Evolutionary conservation across 345 rosid genomes (phyloP), one percentile per base, ranked within the genome.

Genomic region (Brassica carinata): DNA sequence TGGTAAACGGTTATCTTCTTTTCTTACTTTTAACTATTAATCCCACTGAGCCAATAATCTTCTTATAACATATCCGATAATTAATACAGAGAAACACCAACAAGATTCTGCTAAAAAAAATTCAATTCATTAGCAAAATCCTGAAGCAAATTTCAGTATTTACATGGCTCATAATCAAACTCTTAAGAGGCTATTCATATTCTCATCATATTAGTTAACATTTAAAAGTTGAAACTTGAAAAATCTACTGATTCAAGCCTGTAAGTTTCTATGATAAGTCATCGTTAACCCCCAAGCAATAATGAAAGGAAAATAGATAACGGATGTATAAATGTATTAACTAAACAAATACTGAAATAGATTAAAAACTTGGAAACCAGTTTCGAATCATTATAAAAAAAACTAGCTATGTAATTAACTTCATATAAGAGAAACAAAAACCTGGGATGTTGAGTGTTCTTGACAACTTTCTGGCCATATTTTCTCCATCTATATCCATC

Each of bases 401-500:
- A 69, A 53, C 2, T 23, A 36, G 90, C 92, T 93, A 8, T 23
- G n/a, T 19, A n/a, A 87, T 96, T 96, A 13, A 92, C 3, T 18
- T 26, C 19, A 26, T n/a, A 0, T 18, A 69, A 31, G 31, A 66
- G 51, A 34, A 40, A 38, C 1, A 26, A 75, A 15, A 4, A 95
- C 99, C 99, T 96, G 85, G 99, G 99, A 85, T 96, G 98, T 81
- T 86, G 94, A 10, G 99, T 96, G 89, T 96, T 93, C 88, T 96
- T 96, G 27, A 92, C 99, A 71, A 96, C 99, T 84, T 96, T 96
- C 91, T 96, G 99, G 71, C 99, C 85, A 82, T 96, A 96, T 84
- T 96, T 95, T 67, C 99, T 86, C 99, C 99, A 96, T 80, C 94
- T 87, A 81, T 96, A 96, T 29, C 99, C 99, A 84, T 96, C 99